Conservation (phyloP, 1,284 basidiomycete species). For the Sphagnurus paluster region DNA sequence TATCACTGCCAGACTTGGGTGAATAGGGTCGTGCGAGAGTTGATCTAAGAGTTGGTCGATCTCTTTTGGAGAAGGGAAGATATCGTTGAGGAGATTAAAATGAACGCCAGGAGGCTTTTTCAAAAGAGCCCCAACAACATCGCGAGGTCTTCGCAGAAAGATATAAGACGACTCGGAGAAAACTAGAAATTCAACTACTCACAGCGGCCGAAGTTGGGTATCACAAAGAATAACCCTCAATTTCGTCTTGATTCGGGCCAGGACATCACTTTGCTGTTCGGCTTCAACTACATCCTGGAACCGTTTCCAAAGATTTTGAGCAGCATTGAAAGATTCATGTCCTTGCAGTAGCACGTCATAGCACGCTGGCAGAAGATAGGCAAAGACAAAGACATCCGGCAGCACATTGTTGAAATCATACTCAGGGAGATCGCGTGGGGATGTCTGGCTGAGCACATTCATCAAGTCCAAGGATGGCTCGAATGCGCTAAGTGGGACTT, state of each 20-base stretch:
- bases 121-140: constrained; percentile 41
- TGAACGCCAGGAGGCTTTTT: constrained; percentile 31
- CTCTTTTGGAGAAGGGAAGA: constrained; percentile 51
- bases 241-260: constrained; percentile 38
- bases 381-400: constrained; percentile 48
- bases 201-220: constrained; percentile 41
- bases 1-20: constrained; percentile 62
- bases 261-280: constrained; percentile 25
- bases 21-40: constrained; percentile 48
- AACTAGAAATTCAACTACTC: constrained; percentile 20
- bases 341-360: constrained; percentile 18
- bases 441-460: constrained; percentile 27
- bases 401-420: constrained; percentile 27
- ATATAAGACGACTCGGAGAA: constrained; percentile 3
- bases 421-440: constrained; percentile 17
- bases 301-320: constrained; percentile 38
- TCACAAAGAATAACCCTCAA: constrained; percentile 45
- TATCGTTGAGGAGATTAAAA: constrained; percentile 41
- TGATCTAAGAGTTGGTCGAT: constrained; percentile 49
- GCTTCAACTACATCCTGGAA: constrained; percentile 30
- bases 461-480: constrained; percentile 38
- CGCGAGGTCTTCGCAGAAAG: constrained; percentile 40
- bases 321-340: constrained; percentile 23
- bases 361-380: constrained; percentile 44
- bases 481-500: constrained; percentile 23